Base-by-base conservation (phyloP, 139 green algal species). In the Chlamydomonas incerta region DNA sequence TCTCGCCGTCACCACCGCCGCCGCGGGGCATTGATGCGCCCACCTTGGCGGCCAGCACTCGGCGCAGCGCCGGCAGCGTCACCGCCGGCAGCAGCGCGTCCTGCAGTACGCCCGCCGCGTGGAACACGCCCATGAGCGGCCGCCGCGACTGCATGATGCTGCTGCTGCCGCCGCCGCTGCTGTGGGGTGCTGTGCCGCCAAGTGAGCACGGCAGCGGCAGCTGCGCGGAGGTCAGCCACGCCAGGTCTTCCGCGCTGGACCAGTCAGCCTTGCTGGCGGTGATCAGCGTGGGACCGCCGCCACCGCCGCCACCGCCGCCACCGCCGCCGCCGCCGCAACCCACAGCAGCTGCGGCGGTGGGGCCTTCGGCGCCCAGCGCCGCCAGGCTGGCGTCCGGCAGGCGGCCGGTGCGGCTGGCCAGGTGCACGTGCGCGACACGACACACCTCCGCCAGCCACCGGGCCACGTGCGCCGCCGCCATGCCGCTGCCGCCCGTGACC, bases 11-110 rank as follows among this genome's bases (percentile, higher is more conserved):
- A 8, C 41, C 41, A 8, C 41, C 41, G 41, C 41, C 41, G 41
- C 41, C 41, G 41, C 41, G 6, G 41, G 5, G 41, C 41, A 13
- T 8, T 50, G n/a, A n/a, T n/a, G 41, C 82, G 35, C 67, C 80
- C 1, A 73, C 31, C 85, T 97, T 97, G 46, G 94, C 82, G 2
- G 88, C 92, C 62, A 90, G 24, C 28, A 94, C 91, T 2, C 35
- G 52, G 1, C 91, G 81, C 8, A 90, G 79, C 20, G 58, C 71
- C 14, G 41, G 17, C 14, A 88, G 67, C 23, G 65, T 73, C 6
- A 81, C 28, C 10, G 57, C 47, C 52, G 55, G 55, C 23, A 94
- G 31, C 50, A 87, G 72, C 13, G 71, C 82, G 63, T 94, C 91
- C 63, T 87, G 71, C 68, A 94, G 82, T 0, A 93, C 89, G 0